Percentiles rank a stretch among this genome's conserved stretches.
These are phyloP conservation scores for Umbelopsis isabellina DNA, from an alignment of 192 early-diverging fungal genomes.

Conservation along the genomic window DNA sequence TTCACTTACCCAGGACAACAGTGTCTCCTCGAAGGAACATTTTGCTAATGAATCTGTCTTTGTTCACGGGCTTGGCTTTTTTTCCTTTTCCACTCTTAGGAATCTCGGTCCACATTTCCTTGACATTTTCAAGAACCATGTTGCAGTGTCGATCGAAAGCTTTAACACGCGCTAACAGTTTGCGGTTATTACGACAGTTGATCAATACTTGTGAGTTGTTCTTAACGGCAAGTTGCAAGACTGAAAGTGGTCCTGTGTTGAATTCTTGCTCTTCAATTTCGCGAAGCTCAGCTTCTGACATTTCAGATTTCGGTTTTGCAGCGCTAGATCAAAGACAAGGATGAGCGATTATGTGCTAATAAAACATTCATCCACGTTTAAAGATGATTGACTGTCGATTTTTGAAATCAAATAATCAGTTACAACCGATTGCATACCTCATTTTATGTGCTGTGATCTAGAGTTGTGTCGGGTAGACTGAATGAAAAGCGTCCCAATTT, in stretches of 20 bases:
- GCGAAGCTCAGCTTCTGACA: conserved; percentile 91
- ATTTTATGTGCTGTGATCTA: conserved; percentile 2
- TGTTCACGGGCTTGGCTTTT: conserved; percentile 95
- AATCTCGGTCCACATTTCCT: conserved; percentile 98
- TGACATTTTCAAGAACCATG: conserved; percentile 99
- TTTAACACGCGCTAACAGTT: conserved; percentile 96
- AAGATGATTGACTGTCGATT: no score
- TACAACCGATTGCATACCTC: not conserved
- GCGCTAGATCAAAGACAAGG: conserved; percentile 14
- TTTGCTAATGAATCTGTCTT: conserved; percentile 97
- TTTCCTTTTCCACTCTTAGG: conserved; percentile 94
- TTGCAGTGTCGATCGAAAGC: conserved; percentile 99
- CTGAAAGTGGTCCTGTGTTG: conserved; percentile 94
- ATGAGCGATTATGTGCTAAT: not conserved
- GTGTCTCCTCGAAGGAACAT: conserved; percentile 98
- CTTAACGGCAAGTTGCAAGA: conserved; percentile 90
- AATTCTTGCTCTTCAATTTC: conserved; percentile 94
- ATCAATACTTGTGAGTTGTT: conserved; percentile 97
- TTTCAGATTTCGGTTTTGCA: conserved; percentile 57
- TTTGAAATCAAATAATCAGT: no score
- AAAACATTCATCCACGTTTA: no score
- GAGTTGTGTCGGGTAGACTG: not conserved
- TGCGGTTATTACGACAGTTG: conserved; percentile 97
- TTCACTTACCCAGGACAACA: conserved; percentile 75
- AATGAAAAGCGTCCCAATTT: not conserved